Base-by-base conservation (phyloP, 2,329 filamentous ascomycete genomes). In the Diaporthe australafricana region DNA sequence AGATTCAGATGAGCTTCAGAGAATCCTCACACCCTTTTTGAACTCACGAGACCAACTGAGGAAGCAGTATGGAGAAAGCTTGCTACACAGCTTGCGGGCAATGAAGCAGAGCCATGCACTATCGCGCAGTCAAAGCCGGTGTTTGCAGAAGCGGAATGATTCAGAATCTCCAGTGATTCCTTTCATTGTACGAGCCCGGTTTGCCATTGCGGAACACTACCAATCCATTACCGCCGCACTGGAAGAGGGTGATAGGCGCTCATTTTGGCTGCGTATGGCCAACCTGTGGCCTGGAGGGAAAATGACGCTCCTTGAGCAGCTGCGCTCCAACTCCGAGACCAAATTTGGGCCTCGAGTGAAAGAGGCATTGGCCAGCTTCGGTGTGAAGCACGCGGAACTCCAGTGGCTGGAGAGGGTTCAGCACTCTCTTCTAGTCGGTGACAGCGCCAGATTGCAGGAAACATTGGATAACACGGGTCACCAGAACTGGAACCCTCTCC, bases 401-500 rank as follows among this genome's bases (percentile, higher is more conserved):
- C 88, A 90, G 75, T 81, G 83, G 53, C 77, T 85, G 1, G 68
- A 83, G 5, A 81, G 88, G 0, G 79, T 90, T 3, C 74, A 77
- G 2, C 81, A 84, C 53, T 74, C 75, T 20, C 50, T 76, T 22
- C 40, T 77, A 57, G 72, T 62, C 0, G n/a, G 78, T 32, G 75
- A 80, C 30, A 22, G 70, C 75, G 70, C 79, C 74, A 75, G 75
- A 77, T 74, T 81, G 1, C 20, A 75, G 1, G 84, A 87, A 5
- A 88, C 91, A 72, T 74, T 78, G 16, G 71, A 70, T 0, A 88
- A 87, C 62, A 40, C 47, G 0, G 89, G 88, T 0, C 90, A 92
- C 75, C 77, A 76, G 0, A 88, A 90, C 38, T 93, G 91, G 91
- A 76, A 82, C 2, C 86, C 89, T 0, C n/a, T 77, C 0, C 79